Evolutionary conservation across 140 eudicot species (phyloP), one percentile per base, ranked within the genome.

Genomic region (Oenanthe javanica): DNA sequence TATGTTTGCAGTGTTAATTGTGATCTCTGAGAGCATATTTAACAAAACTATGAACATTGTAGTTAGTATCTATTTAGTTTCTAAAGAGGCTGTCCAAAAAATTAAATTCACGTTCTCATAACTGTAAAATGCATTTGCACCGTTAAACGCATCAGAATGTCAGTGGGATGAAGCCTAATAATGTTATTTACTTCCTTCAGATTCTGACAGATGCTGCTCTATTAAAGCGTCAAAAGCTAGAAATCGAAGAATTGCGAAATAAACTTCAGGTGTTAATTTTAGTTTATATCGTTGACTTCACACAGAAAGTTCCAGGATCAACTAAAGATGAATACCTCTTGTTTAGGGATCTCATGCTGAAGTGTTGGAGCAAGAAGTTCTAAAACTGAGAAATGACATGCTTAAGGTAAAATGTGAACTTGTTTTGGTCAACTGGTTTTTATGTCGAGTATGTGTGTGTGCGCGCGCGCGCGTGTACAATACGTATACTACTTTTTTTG

Each of bases 131-230:
- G 42, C 45, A 3, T 66, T 23, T 31, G 5, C 12, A 43, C 48
- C 11, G 1, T 74, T 46, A 12, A 74, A 74, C 2, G 5, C 7
- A 43, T 9, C 14, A 45, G 16, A 74, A 46, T n/a, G 78, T 74
- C 5, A 72, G 16, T 40, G 11, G 47, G 55, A 23, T 74, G 55
- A 49, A 19, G 64, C 15, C 2, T 75, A 12, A 23, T 25, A 54
- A 21, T 74, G 0, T n/a, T 75, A 9, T 49, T 14, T 75, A 49
- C 42, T 45, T 69, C 13, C 52, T 84, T 63, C 82, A 95, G 99
- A 91, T 95, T 77, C 82, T 95, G 85, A 95, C 99, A 47, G 99
- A 95, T 88, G 99, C 98, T 71, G 99, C 99, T 5, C 87, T 95
- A 82, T 76, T 96, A 81, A 96, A 91, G 90, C 87, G 98, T 79